A percentile compares a stretch with the other conserved stretches of the same genome.
phyloP scores from a whole-genome alignment of 73 alveolate genomes.

The Effrenium voratum region DNA sequence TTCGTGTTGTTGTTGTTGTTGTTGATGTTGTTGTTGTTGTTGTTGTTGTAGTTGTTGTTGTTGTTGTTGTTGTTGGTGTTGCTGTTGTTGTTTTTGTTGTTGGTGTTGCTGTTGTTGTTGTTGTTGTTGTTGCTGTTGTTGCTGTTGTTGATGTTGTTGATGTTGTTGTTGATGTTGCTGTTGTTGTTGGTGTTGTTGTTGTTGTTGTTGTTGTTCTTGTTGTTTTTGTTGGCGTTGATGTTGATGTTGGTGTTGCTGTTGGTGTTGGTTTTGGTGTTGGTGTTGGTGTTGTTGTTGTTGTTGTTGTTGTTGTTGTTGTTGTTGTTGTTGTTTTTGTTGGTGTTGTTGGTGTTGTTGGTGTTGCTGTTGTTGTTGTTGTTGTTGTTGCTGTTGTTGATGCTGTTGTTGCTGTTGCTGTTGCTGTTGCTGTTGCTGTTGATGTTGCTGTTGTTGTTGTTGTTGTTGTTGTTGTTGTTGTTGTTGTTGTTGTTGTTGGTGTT shows the following conservation, averaged over 20 bases:
- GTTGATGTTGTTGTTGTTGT: background rate
- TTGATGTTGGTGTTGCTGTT: background rate
- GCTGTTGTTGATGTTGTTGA: background rate
- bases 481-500: too few relatives aligned
- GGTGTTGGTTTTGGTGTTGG: background rate
- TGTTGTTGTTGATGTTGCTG: background rate
- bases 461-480: too few relatives aligned
- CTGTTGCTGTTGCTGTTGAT: background rate
- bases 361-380: background rate
- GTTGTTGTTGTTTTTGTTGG: background rate
- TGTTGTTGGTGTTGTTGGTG: background rate
- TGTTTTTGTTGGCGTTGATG: background rate
- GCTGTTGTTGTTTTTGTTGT: background rate
- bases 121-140: background rate
- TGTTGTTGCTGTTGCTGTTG: background rate
- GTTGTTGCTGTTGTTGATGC: background rate
- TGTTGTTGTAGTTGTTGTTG: background rate
- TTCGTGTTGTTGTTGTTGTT: background rate
- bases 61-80: background rate
- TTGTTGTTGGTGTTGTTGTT: background rate
- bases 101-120: background rate
- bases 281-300: background rate
- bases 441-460: too few relatives aligned
- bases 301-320: background rate
- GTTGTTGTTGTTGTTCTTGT: background rate